Base-by-base conservation (phyloP, 805 yeast genomes). In the Candida stauntonica region DNA sequence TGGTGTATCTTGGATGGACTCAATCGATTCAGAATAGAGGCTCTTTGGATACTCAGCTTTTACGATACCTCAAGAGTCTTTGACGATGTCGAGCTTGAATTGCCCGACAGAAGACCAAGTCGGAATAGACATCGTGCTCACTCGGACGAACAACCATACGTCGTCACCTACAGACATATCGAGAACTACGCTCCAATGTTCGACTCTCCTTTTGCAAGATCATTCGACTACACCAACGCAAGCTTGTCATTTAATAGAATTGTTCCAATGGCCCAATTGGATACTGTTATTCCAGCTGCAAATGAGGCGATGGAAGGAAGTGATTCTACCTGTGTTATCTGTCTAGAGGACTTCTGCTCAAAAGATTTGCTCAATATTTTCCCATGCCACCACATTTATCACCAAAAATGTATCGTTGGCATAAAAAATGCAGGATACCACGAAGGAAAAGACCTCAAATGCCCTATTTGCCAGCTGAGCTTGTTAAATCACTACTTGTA, bases 381-480 rank as follows among this genome's bases (percentile, higher is more conserved):
- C 14, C 33, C 33, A 7, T 31, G 33, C n/a, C 14, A 18, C 6
- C 33, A 31, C 21, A 14, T 14, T 8, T 31, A 17, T 19, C 33
- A 31, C 26, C n/a, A 19, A 8, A 19, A n/a, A 12, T 31, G 33
- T 19, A 16, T 31, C 14, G 14, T 8, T 6, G n/a, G 33, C 23
- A 31, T 11, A 12, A 31, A 8, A 17, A 8, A 12, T 29, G 13
- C 15, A 11, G 19, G 13, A n/a, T 29, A 7, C n/a, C 18, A 17
- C 8, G 33, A 6, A n/a, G n/a, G 23, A 6, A 20, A 26, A 6
- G 37, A 34, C 24, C 16, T 27, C 8, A 15, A 26, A n/a, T 34
- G 37, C 18, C 37, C 31, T 5, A 5, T 26, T 8, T 34, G 37
- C 17, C 23, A 27, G 13, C 8, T 34, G 31, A 34, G 37, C 18